These are phyloP conservation scores for Lecanicillium sp. DNA, from an alignment of 2,329 filamentous ascomycete species.

Conservation along the genomic window DNA sequence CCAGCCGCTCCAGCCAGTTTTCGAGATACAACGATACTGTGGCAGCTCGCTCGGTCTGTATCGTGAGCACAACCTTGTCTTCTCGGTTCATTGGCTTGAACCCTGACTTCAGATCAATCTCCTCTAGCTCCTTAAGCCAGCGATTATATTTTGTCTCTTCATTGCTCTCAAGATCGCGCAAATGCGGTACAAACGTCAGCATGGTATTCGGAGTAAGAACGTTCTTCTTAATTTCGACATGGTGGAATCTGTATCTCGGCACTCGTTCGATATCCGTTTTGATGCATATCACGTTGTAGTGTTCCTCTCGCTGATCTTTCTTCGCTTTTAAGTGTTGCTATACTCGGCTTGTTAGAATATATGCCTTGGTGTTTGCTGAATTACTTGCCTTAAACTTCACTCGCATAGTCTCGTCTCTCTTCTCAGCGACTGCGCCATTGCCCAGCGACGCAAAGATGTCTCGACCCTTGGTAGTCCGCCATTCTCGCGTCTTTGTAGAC, in stretches of 20 bases:
- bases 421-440: conserved; percentile 24
- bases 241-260: conserved; percentile 50
- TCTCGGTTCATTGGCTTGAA: conserved; percentile 45
- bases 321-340: conserved; percentile 37
- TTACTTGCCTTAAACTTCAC: conserved; percentile 41
- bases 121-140: conserved; percentile 50
- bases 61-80: conserved; percentile 40
- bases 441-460: conserved; percentile 41
- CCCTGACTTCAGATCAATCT: conserved; percentile 48
- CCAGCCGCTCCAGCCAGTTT: conserved; percentile 41
- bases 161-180: conserved; percentile 47
- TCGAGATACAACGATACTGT: conserved; percentile 46
- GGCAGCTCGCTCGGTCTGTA: conserved; percentile 42
- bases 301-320: conserved; percentile 33
- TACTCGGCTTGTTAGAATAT: background rate
- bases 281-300: conserved; percentile 34
- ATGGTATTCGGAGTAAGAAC: conserved; percentile 52
- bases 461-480: conserved; percentile 29
- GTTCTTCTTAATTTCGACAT: conserved; percentile 51
- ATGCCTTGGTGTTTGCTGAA: background rate
- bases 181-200: conserved; percentile 51
- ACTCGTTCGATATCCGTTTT: conserved; percentile 43
- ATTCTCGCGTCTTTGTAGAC: conserved; percentile 31
- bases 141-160: conserved; percentile 46
- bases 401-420: conserved; percentile 32